These are phyloP conservation scores for Vigna hirtella DNA, from an alignment of 306 rosid genomes.

Conservation along the genomic window DNA sequence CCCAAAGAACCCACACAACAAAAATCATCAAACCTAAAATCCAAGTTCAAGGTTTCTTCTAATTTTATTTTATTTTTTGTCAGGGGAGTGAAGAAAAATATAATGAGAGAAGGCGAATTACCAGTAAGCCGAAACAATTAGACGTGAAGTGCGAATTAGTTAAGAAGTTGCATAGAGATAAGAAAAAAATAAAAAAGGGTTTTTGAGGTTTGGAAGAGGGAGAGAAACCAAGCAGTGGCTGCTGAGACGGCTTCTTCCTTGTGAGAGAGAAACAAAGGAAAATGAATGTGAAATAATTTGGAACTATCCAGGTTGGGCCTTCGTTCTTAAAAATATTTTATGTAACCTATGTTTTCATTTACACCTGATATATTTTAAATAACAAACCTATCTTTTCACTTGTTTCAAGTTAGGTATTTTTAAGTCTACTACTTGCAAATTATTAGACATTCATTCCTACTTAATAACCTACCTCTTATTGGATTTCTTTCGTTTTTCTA, in stretches of 20 bases:
- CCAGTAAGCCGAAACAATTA: constrained; percentile 4
- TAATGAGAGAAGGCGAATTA: not conserved
- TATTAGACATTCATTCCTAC: too few species aligned
- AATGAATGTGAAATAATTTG: constrained; percentile 3
- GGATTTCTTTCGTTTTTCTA: too few species aligned
- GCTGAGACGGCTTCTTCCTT: constrained; percentile 35
- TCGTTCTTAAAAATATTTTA: too few species aligned
- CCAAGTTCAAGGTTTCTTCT: not conserved
- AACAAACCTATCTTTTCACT: too few species aligned
- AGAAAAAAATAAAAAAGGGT: not conserved
- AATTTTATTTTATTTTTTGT: not conserved
- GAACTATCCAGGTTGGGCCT: not conserved
- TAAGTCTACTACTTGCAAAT: too few species aligned
- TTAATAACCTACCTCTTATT: too few species aligned
- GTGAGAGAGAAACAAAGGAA: not conserved
- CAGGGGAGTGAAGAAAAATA: not conserved
- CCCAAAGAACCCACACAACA: not conserved
- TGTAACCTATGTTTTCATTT: too few species aligned
- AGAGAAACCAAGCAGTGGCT: constrained; percentile 13
- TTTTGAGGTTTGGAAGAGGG: not conserved
- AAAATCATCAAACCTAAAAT: not conserved
- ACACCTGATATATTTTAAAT: too few species aligned
- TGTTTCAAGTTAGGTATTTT: too few species aligned
- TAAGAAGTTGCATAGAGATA: not conserved
- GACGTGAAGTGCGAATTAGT: not conserved